A percentile compares a stretch with the other conserved stretches of the same genome.
Conservation (phyloP, 345 rosid species). For the Toxicodendron radicans region DNA sequence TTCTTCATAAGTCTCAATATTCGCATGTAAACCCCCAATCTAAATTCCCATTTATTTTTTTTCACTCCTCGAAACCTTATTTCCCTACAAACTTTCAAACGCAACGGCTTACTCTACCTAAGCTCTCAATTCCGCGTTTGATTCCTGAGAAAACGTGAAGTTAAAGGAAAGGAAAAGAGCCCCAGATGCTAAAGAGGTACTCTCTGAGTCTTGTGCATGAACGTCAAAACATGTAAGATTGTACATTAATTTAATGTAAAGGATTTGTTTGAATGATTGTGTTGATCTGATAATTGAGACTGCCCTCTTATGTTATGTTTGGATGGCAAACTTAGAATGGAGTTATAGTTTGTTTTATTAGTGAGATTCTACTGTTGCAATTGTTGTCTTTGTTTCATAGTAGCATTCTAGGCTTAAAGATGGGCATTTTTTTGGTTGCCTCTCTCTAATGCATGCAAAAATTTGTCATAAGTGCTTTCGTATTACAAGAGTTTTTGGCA, state of each 20-base stretch:
- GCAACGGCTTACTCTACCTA: neutral
- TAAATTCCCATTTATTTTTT: too few species aligned
- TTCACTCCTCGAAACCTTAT: too few species aligned
- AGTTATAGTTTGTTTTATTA: too few species aligned
- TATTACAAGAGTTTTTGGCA: neutral
- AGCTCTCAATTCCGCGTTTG: neutral
- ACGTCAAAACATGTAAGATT: neutral
- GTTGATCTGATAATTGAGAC: too few species aligned
- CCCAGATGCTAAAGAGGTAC: slow-evolving; percentile 5
- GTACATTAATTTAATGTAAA: too few species aligned
- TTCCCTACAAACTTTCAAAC: neutral
- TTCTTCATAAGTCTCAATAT: too few species aligned
- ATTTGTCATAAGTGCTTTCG: too few species aligned
- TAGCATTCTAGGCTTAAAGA: too few species aligned
- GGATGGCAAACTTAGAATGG: neutral
- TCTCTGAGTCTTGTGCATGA: neutral
- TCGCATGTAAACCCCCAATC: too few species aligned
- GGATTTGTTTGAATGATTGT: too few species aligned
- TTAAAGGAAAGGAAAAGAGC: neutral
- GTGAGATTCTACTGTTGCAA: neutral
- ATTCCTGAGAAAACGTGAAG: neutral
- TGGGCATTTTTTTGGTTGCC: neutral
- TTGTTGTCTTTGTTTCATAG: neutral
- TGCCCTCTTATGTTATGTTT: too few species aligned
- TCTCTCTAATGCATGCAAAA: neutral